Evolutionary conservation across 352 stramenopile genomes (phyloP).

Genomic region (Phytopythium boreale): DNA sequence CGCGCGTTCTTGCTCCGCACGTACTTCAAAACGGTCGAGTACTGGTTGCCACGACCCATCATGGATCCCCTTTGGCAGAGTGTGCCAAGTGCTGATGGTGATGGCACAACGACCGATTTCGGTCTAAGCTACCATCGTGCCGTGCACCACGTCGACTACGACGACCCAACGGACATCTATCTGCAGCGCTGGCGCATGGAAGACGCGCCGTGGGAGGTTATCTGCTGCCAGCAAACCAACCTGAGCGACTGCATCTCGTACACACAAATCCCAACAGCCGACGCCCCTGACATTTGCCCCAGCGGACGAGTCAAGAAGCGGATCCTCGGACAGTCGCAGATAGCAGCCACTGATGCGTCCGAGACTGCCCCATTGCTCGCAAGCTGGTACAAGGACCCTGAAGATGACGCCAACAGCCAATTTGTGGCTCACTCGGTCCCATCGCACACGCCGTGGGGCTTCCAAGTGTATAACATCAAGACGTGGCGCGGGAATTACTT

Average conservation of each 20-base stretch:
- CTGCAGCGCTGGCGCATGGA: conserved; percentile 95
- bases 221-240: conserved; percentile 79
- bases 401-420: conserved; percentile 84
- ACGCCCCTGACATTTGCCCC: conserved; percentile 35
- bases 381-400: conserved; percentile 92
- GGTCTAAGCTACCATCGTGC: conserved; percentile 95
- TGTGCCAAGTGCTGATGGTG: conserved; percentile 51
- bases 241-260: conserved; percentile 47
- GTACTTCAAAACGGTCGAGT: conserved; percentile 96
- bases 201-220: conserved; percentile 90
- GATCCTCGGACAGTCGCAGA: conserved; percentile 69
- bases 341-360: conserved; percentile 12
- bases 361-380: conserved; percentile 38
- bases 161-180: conserved; percentile 97
- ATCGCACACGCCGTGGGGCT: conserved; percentile 69
- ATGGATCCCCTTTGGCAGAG: conserved; percentile 98
- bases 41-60: conserved; percentile 91
- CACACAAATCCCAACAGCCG: conserved; percentile 27
- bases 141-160: conserved; percentile 93
- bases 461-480: conserved; percentile 86
- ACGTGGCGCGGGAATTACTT: conserved; percentile 95
- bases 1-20: conserved; percentile 89
- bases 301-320: conserved; percentile 54
- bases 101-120: conserved; percentile 71
- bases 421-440: conserved; percentile 89